Conservation (phyloP, 495 filamentous ascomycete species). For the Penicillium argentinense region DNA sequence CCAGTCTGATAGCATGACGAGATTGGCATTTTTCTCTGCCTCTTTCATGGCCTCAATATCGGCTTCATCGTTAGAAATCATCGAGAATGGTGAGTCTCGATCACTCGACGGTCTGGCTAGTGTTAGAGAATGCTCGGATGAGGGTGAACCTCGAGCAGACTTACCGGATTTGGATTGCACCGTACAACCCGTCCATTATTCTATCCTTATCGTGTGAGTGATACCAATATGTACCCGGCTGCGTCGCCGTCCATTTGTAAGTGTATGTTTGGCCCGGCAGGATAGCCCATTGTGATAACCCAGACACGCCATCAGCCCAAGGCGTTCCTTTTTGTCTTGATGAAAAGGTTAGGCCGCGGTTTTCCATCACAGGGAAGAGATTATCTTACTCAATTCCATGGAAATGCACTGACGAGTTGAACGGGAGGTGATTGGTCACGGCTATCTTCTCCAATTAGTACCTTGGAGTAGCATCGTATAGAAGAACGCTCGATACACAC, state of each 20-base stretch:
- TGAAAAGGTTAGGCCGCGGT: not conserved
- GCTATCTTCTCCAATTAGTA: conserved; percentile 23
- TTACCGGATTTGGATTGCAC: conserved; percentile 39
- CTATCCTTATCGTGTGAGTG: conserved; percentile 51
- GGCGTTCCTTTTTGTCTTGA: conserved; percentile 31
- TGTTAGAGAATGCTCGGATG: not conserved
- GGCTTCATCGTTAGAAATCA: conserved; percentile 34
- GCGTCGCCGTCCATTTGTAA: conserved; percentile 48
- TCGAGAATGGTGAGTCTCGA: conserved; percentile 33
- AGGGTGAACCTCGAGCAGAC: not conserved
- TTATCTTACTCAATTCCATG: conserved; percentile 38
- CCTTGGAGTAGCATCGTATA: not conserved
- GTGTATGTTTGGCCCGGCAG: conserved; percentile 39
- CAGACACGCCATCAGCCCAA: conserved; percentile 53
- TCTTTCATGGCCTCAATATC: conserved; percentile 38
- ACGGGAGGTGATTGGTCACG: conserved; percentile 49
- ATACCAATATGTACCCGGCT: conserved; percentile 53
- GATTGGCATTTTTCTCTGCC: conserved; percentile 38
- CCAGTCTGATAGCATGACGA: conserved; percentile 52
- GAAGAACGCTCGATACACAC: conserved; percentile 21
- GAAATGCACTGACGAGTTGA: conserved; percentile 49
- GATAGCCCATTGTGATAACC: conserved; percentile 46
- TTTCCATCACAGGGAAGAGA: conserved; percentile 25
- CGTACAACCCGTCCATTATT: conserved; percentile 54
- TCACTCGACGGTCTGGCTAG: conserved; percentile 27